A percentile compares a stretch with the other conserved stretches of the same genome.
These are phyloP conservation scores for Neurospora sublineolata DNA, from an alignment of 495 filamentous ascomycete genomes.

Conservation along the genomic window DNA sequence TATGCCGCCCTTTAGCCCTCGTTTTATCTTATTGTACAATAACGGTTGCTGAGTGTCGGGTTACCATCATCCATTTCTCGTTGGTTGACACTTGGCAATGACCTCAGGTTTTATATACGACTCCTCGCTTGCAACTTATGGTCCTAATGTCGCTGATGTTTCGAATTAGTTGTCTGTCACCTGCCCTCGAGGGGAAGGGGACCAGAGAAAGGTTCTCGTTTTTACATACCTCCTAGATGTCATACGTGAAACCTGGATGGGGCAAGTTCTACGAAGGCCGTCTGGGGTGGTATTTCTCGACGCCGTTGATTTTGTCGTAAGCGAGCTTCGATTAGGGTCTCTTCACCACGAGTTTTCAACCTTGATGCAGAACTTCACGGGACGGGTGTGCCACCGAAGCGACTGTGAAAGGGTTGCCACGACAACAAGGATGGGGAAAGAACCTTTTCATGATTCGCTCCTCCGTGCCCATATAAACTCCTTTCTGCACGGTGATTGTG, in stretches of 20 bases:
- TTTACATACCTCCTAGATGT: not conserved
- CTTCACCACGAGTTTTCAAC: not conserved
- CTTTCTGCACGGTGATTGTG: not conserved
- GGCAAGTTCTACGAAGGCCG: not conserved
- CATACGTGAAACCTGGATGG: not conserved
- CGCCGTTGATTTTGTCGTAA: not conserved
- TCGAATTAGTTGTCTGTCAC: not conserved
- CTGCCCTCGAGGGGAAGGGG: not conserved
- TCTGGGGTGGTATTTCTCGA: not conserved
- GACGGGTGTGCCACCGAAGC: not conserved
- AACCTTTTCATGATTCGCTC: not conserved
- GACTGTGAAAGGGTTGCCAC: not conserved
- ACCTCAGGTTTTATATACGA: not conserved
- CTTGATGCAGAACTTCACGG: not conserved
- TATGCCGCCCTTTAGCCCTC: not conserved
- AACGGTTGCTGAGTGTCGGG: not conserved
- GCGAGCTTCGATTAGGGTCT: not conserved
- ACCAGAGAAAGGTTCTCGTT: not conserved
- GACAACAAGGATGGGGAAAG: not conserved
- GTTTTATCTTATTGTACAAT: not conserved
- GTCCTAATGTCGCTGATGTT: not conserved
- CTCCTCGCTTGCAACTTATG: not conserved
- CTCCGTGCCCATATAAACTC: not conserved
- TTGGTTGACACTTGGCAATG: not conserved
- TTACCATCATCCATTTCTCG: not conserved